Conservation (phyloP, 2,329 filamentous ascomycete genomes). For the Botrytis squamosa region DNA sequence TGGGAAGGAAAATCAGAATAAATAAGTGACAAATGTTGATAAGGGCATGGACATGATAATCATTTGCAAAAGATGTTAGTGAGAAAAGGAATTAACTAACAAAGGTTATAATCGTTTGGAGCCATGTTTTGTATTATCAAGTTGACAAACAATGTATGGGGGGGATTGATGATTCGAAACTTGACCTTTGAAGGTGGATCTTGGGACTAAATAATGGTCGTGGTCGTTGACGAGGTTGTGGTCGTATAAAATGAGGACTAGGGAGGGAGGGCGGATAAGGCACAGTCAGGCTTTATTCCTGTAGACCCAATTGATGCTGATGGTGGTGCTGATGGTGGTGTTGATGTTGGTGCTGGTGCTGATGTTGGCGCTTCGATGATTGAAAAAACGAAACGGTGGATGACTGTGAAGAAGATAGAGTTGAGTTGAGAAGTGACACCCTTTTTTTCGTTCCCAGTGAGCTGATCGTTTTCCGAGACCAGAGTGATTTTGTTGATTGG, state of each 20-base stretch:
- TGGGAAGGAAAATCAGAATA: background rate
- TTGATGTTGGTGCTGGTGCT: background rate
- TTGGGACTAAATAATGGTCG: background rate
- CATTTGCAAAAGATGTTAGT: background rate
- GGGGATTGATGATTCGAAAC: background rate
- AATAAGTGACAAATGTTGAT: background rate
- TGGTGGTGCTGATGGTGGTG: background rate
- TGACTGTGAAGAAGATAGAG: background rate
- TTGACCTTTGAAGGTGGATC: background rate
- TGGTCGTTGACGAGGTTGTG: background rate
- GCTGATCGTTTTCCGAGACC: background rate
- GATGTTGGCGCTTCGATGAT: background rate
- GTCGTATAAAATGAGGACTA: background rate
- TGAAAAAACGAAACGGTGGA: background rate
- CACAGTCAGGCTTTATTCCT: background rate
- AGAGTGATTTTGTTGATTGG: constrained; percentile 9
- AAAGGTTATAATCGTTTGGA: constrained; percentile 7
- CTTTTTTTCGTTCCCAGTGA: background rate
- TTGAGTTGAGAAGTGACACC: background rate
- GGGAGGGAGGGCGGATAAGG: background rate
- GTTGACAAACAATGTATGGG: background rate
- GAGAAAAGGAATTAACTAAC: constrained; percentile 6
- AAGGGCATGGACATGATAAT: background rate
- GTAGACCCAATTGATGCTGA: background rate
- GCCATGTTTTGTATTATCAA: constrained; percentile 5